These are phyloP conservation scores for Cyberlindnera samutprakarnensis DNA, from an alignment of 805 yeast species.

Conservation along the genomic window DNA sequence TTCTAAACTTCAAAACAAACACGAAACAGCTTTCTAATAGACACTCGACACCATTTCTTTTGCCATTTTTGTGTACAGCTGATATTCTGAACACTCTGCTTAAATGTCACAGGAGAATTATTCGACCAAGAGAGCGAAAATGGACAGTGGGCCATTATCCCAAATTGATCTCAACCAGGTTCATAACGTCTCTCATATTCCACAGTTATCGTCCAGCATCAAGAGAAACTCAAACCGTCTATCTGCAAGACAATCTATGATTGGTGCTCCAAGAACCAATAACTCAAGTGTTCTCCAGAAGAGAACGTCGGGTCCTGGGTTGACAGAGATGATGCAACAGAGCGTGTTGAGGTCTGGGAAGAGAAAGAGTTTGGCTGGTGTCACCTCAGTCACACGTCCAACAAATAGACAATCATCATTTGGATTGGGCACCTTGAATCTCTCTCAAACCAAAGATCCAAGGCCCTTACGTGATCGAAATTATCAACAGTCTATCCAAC, in stretches of 20 bases:
- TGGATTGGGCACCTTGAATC: slow-evolving; percentile 15
- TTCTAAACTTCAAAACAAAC: too few species aligned
- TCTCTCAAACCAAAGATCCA: slow-evolving; percentile 43
- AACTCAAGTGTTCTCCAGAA: slow-evolving; percentile 4
- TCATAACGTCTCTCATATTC: slow-evolving; percentile 19
- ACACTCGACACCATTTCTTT: too few species aligned
- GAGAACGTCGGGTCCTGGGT: slow-evolving; percentile 19
- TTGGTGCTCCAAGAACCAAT: slow-evolving; percentile 23
- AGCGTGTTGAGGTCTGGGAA: slow-evolving; percentile 16
- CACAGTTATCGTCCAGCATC: slow-evolving; percentile 18
- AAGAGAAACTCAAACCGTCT: slow-evolving; percentile 17
- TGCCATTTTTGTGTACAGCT: too few species aligned
- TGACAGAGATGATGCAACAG: slow-evolving; percentile 22
- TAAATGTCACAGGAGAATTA: slow-evolving; percentile 20
- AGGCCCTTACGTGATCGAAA: slow-evolving; percentile 71
- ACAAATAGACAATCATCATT: slow-evolving; percentile 20
- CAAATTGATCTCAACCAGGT: slow-evolving; percentile 20
- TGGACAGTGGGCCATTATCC: slow-evolving; percentile 16
- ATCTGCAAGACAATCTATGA: slow-evolving; percentile 24
- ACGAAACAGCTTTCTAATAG: too few species aligned
- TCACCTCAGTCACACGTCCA: slow-evolving; percentile 9
- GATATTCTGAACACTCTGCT: not conserved
- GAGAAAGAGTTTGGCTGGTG: slow-evolving; percentile 19
- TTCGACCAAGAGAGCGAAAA: slow-evolving; percentile 12
- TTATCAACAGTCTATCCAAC: slow-evolving; percentile 58